Base-by-base conservation (phyloP, 202 grass and related monocot species). In the Bolboschoenoplectus hybrid region DNA sequence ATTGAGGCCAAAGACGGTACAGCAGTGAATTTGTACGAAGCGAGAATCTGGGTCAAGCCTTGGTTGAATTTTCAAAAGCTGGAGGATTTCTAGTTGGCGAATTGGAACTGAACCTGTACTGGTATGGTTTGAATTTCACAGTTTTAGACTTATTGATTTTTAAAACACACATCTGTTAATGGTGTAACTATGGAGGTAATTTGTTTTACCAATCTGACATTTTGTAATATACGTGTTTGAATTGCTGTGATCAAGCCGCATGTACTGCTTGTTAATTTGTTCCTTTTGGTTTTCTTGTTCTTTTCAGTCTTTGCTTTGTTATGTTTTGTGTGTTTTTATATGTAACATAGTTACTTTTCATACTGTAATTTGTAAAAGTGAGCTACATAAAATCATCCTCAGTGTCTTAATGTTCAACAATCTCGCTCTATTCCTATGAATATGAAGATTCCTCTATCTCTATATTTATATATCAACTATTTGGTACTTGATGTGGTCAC, bases 41-140 rank as follows among this genome's bases (percentile, higher is more conserved):
- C 91, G 49, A 90, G 86, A 84, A 67, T 93, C 1, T 93, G 89
- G 89, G 87, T 87, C 74, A 86, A 91, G 71, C 39, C 34, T 0
- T 91, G 93, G 91, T 82, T 85, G 88, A 93, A 96, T 51, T 91
- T 96, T 84, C 91, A 86, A 85, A 55, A 91, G 82, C 89, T 96
- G 81, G 61, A 94, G 87, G 84, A 90, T 4, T 93, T 97, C 86
- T 74, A 90, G 80, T 85, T 86, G 14, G 62, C 74, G 32, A 81
- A 40, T 82, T 10, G n/a, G 11, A 82, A 82, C 20, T 65, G 43
- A 82, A 82, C 19, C 39, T 65, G 61, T 17, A 26, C 11, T 67
- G n/a, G 13, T 13, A 46, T 34, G 43, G 39, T 82, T 64, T 41
- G 9, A 17, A 26, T 67, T 46, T 81, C 35, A 1, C 12, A 44